Conservation (phyloP, 805 yeast genomes). For the Dipodascus geniculatus region DNA sequence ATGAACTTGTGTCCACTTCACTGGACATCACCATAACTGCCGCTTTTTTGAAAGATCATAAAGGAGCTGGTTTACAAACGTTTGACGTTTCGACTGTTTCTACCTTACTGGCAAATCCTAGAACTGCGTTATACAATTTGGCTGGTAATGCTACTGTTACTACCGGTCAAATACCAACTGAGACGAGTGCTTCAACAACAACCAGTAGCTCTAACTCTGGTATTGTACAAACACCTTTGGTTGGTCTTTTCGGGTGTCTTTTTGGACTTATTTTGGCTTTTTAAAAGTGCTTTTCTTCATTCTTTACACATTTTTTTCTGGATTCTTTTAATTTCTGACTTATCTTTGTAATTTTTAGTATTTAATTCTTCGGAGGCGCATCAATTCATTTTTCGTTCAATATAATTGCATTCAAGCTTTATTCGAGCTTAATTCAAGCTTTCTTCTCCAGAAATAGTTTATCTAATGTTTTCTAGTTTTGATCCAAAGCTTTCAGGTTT, state of each 20-base stretch:
- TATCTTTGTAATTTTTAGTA: neutral
- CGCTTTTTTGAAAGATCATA: neutral
- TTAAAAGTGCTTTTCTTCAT: no score
- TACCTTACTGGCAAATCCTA: neutral
- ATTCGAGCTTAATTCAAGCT: no score
- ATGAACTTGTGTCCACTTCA: neutral
- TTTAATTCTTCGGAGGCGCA: neutral
- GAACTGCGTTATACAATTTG: neutral
- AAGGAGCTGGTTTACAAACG: slow-evolving; percentile 1
- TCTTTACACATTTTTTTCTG: neutral
- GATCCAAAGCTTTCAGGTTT: neutral
- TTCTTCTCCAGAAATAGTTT: no score
- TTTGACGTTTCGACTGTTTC: neutral
- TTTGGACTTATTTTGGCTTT: neutral
- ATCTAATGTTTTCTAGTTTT: no score
- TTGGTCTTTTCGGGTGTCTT: neutral
- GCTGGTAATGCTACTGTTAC: neutral
- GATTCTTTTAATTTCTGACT: neutral
- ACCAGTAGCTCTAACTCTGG: neutral
- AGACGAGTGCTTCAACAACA: neutral
- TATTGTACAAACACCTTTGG: neutral
- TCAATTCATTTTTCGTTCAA: neutral
- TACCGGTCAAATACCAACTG: neutral
- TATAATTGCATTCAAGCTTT: no score
- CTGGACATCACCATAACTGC: neutral